Base-by-base conservation (phyloP, 1,139 yeast species). In the Ogataea hybrid region DNA sequence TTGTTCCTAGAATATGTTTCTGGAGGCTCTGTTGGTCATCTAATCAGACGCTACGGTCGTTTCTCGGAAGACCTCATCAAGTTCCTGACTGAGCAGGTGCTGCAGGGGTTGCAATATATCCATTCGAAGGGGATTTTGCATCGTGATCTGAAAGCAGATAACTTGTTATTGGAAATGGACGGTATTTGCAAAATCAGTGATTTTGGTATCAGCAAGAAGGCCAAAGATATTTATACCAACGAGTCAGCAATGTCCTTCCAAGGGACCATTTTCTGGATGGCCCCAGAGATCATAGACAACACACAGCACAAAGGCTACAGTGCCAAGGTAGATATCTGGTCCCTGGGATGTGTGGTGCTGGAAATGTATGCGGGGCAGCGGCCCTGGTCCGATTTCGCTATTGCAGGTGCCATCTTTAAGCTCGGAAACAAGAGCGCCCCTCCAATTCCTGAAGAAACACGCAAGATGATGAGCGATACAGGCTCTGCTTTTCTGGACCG, bases 201-300 rank as follows among this genome's bases (percentile, higher is more conserved):
- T 63, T 94, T 94, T 68, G 98, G 98, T 31, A 94, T 94, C 44
- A 89, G 97, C 35, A 90, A 89, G 59, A 78, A 83, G 54, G 85
- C 96, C 0, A 76, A 79, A 49, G 92, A 92, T 59, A 87, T 92
- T 31, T 92, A 92, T 62, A 82, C 86, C 21, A 90, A 92, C 58
- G 83, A 87, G 55, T 90, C 96, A 2, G 96, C 88, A 46, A 87
- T 90, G 95, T 90, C 97, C n/a, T 68, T 70, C 64, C 96, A 94
- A 64, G 99, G 99, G 15, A 90, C 98, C 0, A 90, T 94, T 2
- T 94, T 90, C 61, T 94, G 98, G 98, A 94, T 94, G 98, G 99
- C 99, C 0, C 99, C 99, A 0, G 99, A 94, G 61, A 96, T 94
- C 47, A 89, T 94, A 43, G 88, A 86, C 58, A 85, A 84, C 54